Base-by-base conservation (phyloP, 2,329 filamentous ascomycete species). In the Mollisiaceae sp. region DNA sequence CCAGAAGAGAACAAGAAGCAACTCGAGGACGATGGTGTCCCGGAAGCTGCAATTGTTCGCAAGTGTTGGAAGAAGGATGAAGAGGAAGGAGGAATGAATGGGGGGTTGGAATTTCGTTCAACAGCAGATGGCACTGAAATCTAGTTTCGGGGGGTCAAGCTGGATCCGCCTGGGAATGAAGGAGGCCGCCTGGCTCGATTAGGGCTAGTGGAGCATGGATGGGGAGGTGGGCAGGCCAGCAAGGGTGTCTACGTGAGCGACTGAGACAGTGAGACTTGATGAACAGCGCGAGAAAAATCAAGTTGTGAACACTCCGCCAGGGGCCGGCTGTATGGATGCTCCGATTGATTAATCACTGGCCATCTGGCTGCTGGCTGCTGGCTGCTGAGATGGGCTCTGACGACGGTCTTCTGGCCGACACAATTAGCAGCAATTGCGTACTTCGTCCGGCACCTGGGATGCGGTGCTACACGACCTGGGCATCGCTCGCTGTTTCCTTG, bases 91-190 rank as follows among this genome's bases (percentile, higher is more conserved):
- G 11, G 18, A 20, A 11, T n/a, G 45, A 43, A 60, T 36, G 45
- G 59, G 36, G 47, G 45, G 20, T 35, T 27, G 32, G n/a, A 36
- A 47, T 38, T 62, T 24, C 4, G 22, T 35, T 54, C 50, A 12
- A 54, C 22, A 54, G 24, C 24, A 54, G 50, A 54, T 35, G 27
- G 50, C 50, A 54, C 22, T 54, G 15, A 64, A 59, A 60, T 64
- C 60, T 56, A 64, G 63, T 59, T 62, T 66, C 43, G 65, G 41
- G 22, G 27, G 39, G 22, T 41, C 22, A 63, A 22, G 52, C 52
- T n/a, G 60, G 66, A 47, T 59, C 55, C 61, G 65, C 59, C 54
- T 65, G 57, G 57, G 65, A 70, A 69, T 67, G 67, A 67, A 66
- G 67, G 57, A 60, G 60, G 58, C 38, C 12, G 41, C 41, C 9